Percentiles rank a stretch among this genome's conserved stretches.
Evolutionary conservation across 331 rosid genomes (phyloP).

Genomic region (Saraca asoca): DNA sequence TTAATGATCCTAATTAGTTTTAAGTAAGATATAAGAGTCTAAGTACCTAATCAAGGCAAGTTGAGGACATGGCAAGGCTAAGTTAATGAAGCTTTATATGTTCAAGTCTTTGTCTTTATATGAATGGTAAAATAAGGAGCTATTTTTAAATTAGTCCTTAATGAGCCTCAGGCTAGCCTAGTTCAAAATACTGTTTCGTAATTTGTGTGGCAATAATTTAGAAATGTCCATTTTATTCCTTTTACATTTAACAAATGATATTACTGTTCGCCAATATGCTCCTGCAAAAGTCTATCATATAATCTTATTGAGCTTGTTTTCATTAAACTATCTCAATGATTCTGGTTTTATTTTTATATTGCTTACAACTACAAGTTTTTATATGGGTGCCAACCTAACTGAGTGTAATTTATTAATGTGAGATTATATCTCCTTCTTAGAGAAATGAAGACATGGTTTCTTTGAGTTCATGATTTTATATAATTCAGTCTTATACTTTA

Average conservation of each 20-base stretch:
- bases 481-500: slow-evolving; percentile 17
- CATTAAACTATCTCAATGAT: no score
- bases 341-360: no score
- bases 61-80: background rate
- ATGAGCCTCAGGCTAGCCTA: background rate
- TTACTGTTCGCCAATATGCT: no score
- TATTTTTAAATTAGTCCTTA: background rate
- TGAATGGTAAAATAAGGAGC: background rate
- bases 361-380: background rate
- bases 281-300: no score
- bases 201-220: background rate
- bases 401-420: background rate
- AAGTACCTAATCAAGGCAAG: background rate
- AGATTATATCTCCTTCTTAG: background rate
- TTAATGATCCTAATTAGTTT: background rate
- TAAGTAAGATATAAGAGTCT: background rate
- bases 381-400: background rate
- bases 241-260: no score
- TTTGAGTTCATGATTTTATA: background rate
- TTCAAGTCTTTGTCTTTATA: background rate
- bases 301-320: no score
- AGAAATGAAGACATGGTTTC: background rate
- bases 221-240: background rate
- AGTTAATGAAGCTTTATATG: background rate
- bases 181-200: background rate